Base-by-base conservation (phyloP, 2,329 filamentous ascomycete genomes). In the Colletotrichum sp. region DNA sequence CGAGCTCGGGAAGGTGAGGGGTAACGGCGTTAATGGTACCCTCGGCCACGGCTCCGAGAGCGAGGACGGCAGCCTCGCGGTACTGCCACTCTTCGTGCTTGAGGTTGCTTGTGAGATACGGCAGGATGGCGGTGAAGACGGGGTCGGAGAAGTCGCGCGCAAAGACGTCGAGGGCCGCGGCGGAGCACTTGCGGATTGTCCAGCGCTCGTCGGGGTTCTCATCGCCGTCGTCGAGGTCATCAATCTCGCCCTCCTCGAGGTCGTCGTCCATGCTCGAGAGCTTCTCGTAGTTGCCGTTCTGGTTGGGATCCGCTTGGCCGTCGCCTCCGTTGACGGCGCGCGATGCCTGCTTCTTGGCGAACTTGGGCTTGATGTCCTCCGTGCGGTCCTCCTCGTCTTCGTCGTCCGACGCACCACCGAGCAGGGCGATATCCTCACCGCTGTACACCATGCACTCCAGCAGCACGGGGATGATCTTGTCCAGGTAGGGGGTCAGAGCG, bases 171-270 rank as follows among this genome's bases (percentile, higher is more conserved):
- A 99, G 89, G 10, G 97, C 96, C 15, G 97, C 97, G 9, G 97
- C 97, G 49, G 97, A 99, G 87, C 97, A 99, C 86, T 99, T 99
- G 78, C 97, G 93, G 69, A 99, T 88, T 71, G 96, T 99, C 97
- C 97, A 99, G 80, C 93, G 92, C 83, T 98, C 95, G 83, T 99
- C 97, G 1, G 95, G 95, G 80, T 96, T 95, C 66, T 90, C 91
- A 78, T 95, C 95, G 63, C 96, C 95, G 64, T 95, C 94, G 71
- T 93, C 91, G 34, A 72, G 28, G 30, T 89, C 88, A 49, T 93
- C 94, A 59, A 98, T 92, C 83, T 98, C 96, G 49, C 96, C 96
- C 78, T 98, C 96, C 80, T 96, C 96, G 8, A 96, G 86, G 77
- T 96, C 94, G 76, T 95, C 94, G 59, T 95, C 92, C 85, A 93